These are phyloP conservation scores for Umbelopsis vinacea DNA, from an alignment of 192 early-diverging fungal species.

Conservation along the genomic window DNA sequence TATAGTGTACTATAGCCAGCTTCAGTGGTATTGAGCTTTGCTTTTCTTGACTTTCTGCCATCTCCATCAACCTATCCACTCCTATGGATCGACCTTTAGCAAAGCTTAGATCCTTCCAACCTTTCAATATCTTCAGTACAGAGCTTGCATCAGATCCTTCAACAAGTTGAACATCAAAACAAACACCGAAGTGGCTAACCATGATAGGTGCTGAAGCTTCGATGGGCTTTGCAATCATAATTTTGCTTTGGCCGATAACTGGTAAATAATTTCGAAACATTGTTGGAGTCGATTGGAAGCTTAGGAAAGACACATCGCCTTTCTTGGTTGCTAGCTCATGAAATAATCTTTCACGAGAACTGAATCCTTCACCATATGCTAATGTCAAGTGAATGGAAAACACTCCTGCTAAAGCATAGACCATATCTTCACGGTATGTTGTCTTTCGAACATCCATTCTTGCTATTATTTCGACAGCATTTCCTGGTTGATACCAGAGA, in stretches of 20 bases:
- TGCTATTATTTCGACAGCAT: neutral
- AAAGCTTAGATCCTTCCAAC: neutral
- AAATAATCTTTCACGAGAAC: neutral
- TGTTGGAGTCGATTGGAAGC: neutral
- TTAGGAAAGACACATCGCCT: neutral
- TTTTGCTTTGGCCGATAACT: neutral
- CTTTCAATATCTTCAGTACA: neutral
- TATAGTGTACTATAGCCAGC: neutral
- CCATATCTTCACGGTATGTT: neutral
- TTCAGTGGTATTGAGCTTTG: neutral
- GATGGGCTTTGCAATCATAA: neutral
- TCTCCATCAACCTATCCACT: neutral
- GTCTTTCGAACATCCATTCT: neutral
- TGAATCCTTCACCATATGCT: neutral
- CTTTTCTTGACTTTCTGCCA: neutral
- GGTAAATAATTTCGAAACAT: neutral
- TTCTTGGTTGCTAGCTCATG: neutral
- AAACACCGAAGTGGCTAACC: neutral
- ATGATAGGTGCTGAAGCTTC: neutral
- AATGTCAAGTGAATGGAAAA: neutral
- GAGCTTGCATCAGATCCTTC: neutral
- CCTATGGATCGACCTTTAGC: neutral
- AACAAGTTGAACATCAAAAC: neutral
- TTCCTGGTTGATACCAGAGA: neutral
- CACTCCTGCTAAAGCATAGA: neutral